Evolutionary conservation across 139 green algal species (phyloP), one percentile per base, ranked within the genome.

Genomic region (Chlorella sorokiniana): DNA sequence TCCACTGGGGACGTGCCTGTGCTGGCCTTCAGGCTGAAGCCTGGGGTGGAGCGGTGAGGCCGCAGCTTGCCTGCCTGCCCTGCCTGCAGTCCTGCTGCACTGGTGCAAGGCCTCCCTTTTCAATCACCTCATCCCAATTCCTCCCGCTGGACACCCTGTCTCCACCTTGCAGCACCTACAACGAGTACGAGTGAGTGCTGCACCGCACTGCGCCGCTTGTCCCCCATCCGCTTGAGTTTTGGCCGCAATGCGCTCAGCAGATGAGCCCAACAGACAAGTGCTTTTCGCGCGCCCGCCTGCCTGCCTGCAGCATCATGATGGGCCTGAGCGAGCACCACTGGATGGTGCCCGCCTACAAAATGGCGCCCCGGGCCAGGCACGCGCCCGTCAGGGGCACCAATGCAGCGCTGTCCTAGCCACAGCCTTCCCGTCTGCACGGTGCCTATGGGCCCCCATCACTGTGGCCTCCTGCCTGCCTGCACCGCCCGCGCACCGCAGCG

Each of bases 281-380:
- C n/a, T n/a, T n/a, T n/a, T n/a, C n/a, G n/a, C n/a, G n/a, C n/a
- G n/a, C n/a, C n/a, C n/a, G n/a, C n/a, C n/a, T n/a, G n/a, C n/a
- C n/a, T n/a, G n/a, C n/a, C n/a, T n/a, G n/a, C n/a, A n/a, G n/a
- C 45, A 45, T 78, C 0, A 48, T 51, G 71, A 78, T 48, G 41
- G 52, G 69, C 9, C n/a, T 83, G 69, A 35, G 23, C 18, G 78
- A 83, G 52, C 40, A 51, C 38, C 40, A 45, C 16, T 67, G 41
- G 37, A 67, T 83, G 52, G 52, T 95, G 78, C 91, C 91, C 7
- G 91, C 91, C 11, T 95, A 95, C 84, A 88, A 78, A n/a, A 88
- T 95, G 83, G 88, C 91, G 2, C 85, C 87, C 3, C 82, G 85
- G 45, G 87, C 85, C 20, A 80, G 82, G 76, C n/a, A 20, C 16